Evolutionary conservation across 164 flowering plant genomes (phyloP).

Genomic region (Vitis labrusca): DNA sequence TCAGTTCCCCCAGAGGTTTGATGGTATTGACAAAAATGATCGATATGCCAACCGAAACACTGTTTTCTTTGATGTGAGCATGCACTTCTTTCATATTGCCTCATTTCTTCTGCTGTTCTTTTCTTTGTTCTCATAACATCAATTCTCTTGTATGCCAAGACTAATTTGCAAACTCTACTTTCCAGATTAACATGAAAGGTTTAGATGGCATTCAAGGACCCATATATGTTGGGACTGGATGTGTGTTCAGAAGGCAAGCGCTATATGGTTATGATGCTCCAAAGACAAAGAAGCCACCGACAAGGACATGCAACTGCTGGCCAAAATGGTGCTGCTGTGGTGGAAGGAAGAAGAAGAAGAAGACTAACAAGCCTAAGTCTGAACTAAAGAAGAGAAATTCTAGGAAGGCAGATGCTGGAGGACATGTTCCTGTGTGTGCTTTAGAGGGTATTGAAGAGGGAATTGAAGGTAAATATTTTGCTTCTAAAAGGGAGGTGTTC

Average conservation of each 20-base stretch:
- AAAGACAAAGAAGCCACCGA: slow-evolving; percentile 45
- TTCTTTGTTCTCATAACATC: not conserved
- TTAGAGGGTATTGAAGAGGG: slow-evolving; percentile 56
- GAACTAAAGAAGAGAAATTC: slow-evolving; percentile 39
- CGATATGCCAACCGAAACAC: slow-evolving; percentile 64
- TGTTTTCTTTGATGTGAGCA: slow-evolving; percentile 68
- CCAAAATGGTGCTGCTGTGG: slow-evolving; percentile 63
- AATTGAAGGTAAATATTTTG: slow-evolving; percentile 36
- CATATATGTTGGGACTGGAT: slow-evolving; percentile 80
- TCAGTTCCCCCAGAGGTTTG: slow-evolving; percentile 69
- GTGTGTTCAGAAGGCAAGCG: slow-evolving; percentile 72
- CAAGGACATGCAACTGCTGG: slow-evolving; percentile 63
- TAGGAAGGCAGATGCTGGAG: slow-evolving; percentile 31
- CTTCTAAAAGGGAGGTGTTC: not conserved
- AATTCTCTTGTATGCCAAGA: not conserved
- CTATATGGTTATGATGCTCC: slow-evolving; percentile 72
- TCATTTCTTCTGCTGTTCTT: not conserved
- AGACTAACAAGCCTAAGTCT: slow-evolving; percentile 33
- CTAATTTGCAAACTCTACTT: not conserved
- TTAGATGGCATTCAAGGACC: slow-evolving; percentile 87
- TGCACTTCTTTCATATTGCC: not conserved
- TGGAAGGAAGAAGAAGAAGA: slow-evolving; percentile 48
- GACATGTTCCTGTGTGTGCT: slow-evolving; percentile 23
- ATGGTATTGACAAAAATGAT: slow-evolving; percentile 61
- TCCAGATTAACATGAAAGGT: slow-evolving; percentile 78